A percentile compares a stretch with the other conserved stretches of the same genome.
phyloP scores from a whole-genome alignment of 805 yeast genomes.

The Scheffersomyces ergatensis region DNA sequence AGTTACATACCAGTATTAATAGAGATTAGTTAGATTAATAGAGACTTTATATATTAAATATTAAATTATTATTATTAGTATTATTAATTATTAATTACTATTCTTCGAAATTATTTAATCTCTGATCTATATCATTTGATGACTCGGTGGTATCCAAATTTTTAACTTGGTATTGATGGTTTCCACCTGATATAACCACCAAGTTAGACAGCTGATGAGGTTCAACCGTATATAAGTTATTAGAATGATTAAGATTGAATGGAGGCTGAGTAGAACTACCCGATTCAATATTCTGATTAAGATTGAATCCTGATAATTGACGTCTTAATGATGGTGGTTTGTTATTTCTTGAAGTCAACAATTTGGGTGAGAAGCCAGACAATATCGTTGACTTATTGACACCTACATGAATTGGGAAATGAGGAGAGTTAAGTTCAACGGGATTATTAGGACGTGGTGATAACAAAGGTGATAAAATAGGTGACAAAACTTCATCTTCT shows the following conservation, averaged over 20 bases:
- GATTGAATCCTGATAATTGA: constrained; percentile 12
- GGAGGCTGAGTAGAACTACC: constrained; percentile 6
- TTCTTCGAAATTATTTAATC: not conserved
- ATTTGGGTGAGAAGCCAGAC: constrained; percentile 12
- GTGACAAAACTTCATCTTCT: constrained; percentile 44
- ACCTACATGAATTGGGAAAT: constrained; percentile 13
- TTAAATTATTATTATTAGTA: not conserved
- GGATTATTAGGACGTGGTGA: constrained; percentile 7
- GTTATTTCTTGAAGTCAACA: constrained; percentile 4
- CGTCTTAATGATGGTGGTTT: constrained; percentile 1
- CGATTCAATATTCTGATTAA: constrained; percentile 8
- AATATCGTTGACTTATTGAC: constrained; percentile 5
- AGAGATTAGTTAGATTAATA: constrained; percentile 26
- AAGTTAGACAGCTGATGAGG: constrained; percentile 5
- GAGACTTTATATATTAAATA: not conserved
- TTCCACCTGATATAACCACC: constrained; percentile 14
- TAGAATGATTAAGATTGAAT: constrained; percentile 8
- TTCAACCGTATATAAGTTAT: constrained; percentile 5
- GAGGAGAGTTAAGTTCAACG: constrained; percentile 2
- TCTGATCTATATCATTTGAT: not conserved
- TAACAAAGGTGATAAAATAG: constrained; percentile 45
- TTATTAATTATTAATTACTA: not conserved
- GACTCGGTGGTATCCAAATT: not conserved
- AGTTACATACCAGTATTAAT: constrained; percentile 50
- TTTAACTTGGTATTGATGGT: constrained; percentile 20